These are phyloP conservation scores for Sporisorium graminicola DNA, from an alignment of 1,284 basidiomycete genomes.

Conservation along the genomic window DNA sequence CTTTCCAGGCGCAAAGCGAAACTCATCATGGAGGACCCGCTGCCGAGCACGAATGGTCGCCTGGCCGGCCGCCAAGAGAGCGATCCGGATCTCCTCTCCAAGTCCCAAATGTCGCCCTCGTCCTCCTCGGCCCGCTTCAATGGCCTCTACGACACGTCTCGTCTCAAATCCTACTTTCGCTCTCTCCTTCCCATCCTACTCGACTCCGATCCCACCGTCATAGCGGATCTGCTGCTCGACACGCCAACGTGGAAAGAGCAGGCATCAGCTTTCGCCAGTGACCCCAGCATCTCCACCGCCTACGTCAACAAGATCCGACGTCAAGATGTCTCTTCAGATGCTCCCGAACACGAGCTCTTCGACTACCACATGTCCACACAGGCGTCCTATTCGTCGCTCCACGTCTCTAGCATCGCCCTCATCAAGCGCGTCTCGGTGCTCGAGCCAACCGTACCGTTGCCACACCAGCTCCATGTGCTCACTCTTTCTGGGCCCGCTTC, in stretches of 20 bases:
- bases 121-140: slow-evolving; percentile 31
- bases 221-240: slow-evolving; percentile 44
- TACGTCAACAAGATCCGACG: slow-evolving; percentile 62
- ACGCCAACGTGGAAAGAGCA: slow-evolving; percentile 51
- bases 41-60: slow-evolving; percentile 25
- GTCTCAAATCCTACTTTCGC: slow-evolving; percentile 46
- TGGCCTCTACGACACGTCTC: slow-evolving; percentile 28
- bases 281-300: slow-evolving; percentile 51
- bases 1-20: slow-evolving; percentile 1
- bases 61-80: slow-evolving; percentile 18
- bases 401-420: slow-evolving; percentile 88
- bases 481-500: slow-evolving; percentile 92
- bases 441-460: slow-evolving; percentile 82
- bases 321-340: slow-evolving; percentile 35
- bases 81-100: slow-evolving; percentile 18
- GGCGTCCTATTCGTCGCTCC: slow-evolving; percentile 83
- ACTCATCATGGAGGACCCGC: slow-evolving; percentile 25
- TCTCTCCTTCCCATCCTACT: slow-evolving; percentile 51
- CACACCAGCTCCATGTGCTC: slow-evolving; percentile 88
- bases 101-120: slow-evolving; percentile 39
- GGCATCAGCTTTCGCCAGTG: slow-evolving; percentile 49
- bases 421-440: slow-evolving; percentile 90
- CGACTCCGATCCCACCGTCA: slow-evolving; percentile 37
- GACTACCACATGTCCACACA: slow-evolving; percentile 79
- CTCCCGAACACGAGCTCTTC: slow-evolving; percentile 36